A percentile compares a stretch with the other conserved stretches of the same genome.
phyloP scores from a whole-genome alignment of 176 grass and related monocot species.

The Triticum urartu region DNA sequence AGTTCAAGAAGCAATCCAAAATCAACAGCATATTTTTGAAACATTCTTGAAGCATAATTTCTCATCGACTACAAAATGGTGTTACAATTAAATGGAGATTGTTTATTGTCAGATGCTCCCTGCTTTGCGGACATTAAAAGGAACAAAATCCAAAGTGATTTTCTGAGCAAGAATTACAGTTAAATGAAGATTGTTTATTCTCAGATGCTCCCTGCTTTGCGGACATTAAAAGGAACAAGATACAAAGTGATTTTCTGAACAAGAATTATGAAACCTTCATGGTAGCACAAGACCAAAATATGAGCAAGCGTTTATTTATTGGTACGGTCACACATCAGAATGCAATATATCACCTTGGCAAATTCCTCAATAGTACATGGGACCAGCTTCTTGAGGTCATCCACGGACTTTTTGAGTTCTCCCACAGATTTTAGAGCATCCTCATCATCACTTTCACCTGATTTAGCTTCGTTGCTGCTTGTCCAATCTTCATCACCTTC shows the following conservation, averaged over 20 bases:
- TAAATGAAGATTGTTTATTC: neutral
- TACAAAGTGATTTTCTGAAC: conserved; percentile 1
- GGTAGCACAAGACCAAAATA: neutral
- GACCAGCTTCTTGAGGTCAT: conserved; percentile 65
- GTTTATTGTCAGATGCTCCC: neutral
- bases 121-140: conserved; percentile 14
- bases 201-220: conserved; percentile 7
- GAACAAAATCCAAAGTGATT: neutral
- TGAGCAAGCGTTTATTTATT: neutral
- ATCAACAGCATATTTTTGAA: neutral
- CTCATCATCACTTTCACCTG: conserved; percentile 75
- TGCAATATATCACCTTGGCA: conserved; percentile 53
- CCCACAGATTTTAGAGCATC: conserved; percentile 64
- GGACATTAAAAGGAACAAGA: neutral
- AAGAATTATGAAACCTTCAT: neutral
- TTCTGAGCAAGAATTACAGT: neutral
- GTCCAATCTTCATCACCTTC: conserved; percentile 77
- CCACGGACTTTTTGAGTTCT: conserved; percentile 62
- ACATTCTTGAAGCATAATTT: neutral
- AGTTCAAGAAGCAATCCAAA: conserved; percentile 10
- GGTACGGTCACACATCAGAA: neutral
- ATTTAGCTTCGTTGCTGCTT: conserved; percentile 61
- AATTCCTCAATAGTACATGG: conserved; percentile 72
- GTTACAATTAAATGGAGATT: neutral
- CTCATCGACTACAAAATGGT: neutral